Evolutionary conservation across 345 rosid genomes (phyloP), one percentile per base, ranked within the genome.

Genomic region (Citrus sp.): DNA sequence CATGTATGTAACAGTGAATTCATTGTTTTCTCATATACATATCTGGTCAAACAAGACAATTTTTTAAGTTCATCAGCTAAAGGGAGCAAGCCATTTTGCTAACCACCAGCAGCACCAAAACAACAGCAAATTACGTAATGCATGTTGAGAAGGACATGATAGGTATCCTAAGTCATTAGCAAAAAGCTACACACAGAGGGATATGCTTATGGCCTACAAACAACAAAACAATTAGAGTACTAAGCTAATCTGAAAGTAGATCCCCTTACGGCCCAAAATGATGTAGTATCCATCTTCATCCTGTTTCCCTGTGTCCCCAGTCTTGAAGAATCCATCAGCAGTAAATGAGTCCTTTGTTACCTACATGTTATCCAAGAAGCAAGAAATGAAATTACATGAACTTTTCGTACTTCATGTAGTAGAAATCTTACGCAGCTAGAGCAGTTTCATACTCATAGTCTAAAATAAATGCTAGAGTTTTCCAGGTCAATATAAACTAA

Each of bases 231-330:
- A 46, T 18, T 73, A 32, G 40, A 60, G 55, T 69, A 62, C 37
- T 7, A 58, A 8, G 49, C 27, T 28, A 67, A 62, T 25, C 21
- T 2, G 25, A 80, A 64, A 63, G 22, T 62, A 82, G 73, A 77
- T 60, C 16, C 78, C n/a, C 97, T 91, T 87, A 94, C 98, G 95
- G 85, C 98, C 98, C 90, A 96, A 87, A 85, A 96, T 96, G 80
- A 96, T 70, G 82, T 81, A 90, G 79, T 94, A 90, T 76, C 97
- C 98, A 75, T 96, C 97, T 79, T 94, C 95, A 77, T 96, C 93
- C 71, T 91, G 75, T 89, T 87, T 91, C 35, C 92, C 95, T 79
- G 97, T 92, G 89, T 96, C 98, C 74, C 99, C 99, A 18, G 99
- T 94, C 89, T 87, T 94, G 86, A 96, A 96, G 86, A 88, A 96